Evolutionary conservation across 2,329 filamentous ascomycete genomes (phyloP), one percentile per base, ranked within the genome.

Genomic region (Xylariaceae sp.): DNA sequence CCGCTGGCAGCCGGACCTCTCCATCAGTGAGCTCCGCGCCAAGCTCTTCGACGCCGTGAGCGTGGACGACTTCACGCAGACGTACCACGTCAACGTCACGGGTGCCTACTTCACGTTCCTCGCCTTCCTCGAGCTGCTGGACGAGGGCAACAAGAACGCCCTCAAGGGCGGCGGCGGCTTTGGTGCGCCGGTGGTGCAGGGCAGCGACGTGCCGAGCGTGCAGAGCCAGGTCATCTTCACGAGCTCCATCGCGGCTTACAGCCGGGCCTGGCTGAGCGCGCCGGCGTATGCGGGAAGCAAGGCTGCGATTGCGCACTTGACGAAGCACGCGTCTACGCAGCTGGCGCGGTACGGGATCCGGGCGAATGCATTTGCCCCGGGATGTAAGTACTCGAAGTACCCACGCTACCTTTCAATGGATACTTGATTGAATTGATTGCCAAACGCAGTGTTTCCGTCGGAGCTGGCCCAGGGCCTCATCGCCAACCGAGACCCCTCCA

Each of bases 61-160:
- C 44, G 72, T 82, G 53, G 76, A 82, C 12, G 73, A 76, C 24
- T 86, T 83, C 76, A 78, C 76, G 9, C 55, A 73, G 9, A 73
- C 76, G 0, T 78, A 67, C 17, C 46, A 63, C 38, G 57, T 67
- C 43, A 61, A 61, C 37, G 50, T 60, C 2, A 60, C 52, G 3
- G 58, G 56, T 3, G 53, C 56, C 2, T 56, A 52, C 39, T 60
- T 57, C 45, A 58, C 58, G 13, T 51, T 59, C 38, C 44, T 57
- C 2, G 58, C 55, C 8, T 62, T 62, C 35, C 51, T 61, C 29
- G 57, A 61, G 38, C 53, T 61, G 19, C 41, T 61, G 3, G 57
- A 61, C 28, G 56, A 53, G 2, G 57, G 58, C n/a, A 61, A 62
- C 43, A 49, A 54, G 43, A 44, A 52, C 13, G 56, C 57, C 2